These are phyloP conservation scores for Echinosophora koreensis DNA, from an alignment of 306 rosid species.

Conservation along the genomic window DNA sequence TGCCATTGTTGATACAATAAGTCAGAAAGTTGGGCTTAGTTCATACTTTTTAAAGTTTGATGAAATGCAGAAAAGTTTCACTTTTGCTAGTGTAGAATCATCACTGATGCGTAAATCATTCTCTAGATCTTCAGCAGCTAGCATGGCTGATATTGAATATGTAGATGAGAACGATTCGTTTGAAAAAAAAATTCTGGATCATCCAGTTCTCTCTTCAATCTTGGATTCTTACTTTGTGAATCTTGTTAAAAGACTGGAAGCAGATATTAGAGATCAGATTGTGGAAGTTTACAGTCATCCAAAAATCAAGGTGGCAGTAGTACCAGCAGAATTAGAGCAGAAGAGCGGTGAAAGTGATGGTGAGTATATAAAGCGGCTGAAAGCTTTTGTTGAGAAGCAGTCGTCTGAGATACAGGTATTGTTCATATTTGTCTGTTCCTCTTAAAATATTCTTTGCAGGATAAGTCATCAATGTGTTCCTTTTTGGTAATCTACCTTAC, in stretches of 20 bases:
- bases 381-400: slow-evolving; percentile 87
- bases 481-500: slow-evolving; percentile 6
- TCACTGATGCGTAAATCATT: slow-evolving; percentile 60
- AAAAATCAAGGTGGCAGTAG: slow-evolving; percentile 87
- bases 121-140: slow-evolving; percentile 86
- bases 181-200: slow-evolving; percentile 66
- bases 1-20: slow-evolving; percentile 76
- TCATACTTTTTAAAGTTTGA: slow-evolving; percentile 84
- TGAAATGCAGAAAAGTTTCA: slow-evolving; percentile 78
- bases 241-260: slow-evolving; percentile 69
- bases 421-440: slow-evolving; percentile 37
- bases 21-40: slow-evolving; percentile 92
- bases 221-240: slow-evolving; percentile 74
- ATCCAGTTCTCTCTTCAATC: slow-evolving; percentile 78
- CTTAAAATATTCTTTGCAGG: slow-evolving; percentile 16
- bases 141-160: slow-evolving; percentile 85
- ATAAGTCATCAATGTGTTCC: slow-evolving; percentile 36
- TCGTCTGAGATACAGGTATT: slow-evolving; percentile 92
- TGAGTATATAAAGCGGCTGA: slow-evolving; percentile 85
- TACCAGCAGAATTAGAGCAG: slow-evolving; percentile 93
- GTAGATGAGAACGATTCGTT: slow-evolving; percentile 61
- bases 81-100: slow-evolving; percentile 66
- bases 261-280: slow-evolving; percentile 77
- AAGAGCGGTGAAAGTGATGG: slow-evolving; percentile 77
- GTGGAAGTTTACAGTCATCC: slow-evolving; percentile 84